phyloP scores from a whole-genome alignment of 1,139 yeast species.

The Debaryomycetaceae sp. region DNA sequence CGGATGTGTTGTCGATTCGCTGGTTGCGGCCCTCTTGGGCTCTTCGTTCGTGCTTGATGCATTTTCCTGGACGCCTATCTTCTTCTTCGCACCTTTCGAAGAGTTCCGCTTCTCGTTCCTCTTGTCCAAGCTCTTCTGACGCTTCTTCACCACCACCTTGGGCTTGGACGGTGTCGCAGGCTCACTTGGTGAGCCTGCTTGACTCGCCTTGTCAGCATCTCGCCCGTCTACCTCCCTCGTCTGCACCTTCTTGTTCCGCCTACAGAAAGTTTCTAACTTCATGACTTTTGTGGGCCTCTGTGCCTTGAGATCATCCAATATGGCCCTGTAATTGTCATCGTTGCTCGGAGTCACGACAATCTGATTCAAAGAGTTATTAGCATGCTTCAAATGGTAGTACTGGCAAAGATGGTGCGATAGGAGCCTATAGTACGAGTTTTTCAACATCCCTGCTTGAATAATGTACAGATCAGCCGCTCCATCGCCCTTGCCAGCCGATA shows the following conservation, averaged over 20 bases:
- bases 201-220: background rate
- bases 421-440: constrained; percentile 66
- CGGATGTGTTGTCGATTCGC: background rate
- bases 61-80: background rate
- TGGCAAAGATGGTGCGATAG: constrained; percentile 68
- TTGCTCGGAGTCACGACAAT: constrained; percentile 22
- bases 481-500: constrained; percentile 3
- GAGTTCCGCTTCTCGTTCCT: background rate
- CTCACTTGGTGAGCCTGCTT: background rate
- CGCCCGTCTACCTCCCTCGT: background rate
- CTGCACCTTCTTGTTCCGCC: background rate
- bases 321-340: constrained; percentile 15
- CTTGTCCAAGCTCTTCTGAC: background rate
- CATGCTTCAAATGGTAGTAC: constrained; percentile 48
- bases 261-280: background rate
- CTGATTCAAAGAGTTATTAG: constrained; percentile 24
- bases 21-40: background rate
- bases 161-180: background rate
- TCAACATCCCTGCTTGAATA: constrained; percentile 32
- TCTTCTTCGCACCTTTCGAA: background rate
- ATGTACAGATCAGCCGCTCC: constrained; percentile 10
- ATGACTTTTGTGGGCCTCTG: background rate
- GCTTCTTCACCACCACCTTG: background rate
- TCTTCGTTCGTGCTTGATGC: background rate
- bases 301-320: constrained; percentile 5